Evolutionary conservation across 805 yeast species (phyloP).

Genomic region (Wilhelminamyces savonicus): DNA sequence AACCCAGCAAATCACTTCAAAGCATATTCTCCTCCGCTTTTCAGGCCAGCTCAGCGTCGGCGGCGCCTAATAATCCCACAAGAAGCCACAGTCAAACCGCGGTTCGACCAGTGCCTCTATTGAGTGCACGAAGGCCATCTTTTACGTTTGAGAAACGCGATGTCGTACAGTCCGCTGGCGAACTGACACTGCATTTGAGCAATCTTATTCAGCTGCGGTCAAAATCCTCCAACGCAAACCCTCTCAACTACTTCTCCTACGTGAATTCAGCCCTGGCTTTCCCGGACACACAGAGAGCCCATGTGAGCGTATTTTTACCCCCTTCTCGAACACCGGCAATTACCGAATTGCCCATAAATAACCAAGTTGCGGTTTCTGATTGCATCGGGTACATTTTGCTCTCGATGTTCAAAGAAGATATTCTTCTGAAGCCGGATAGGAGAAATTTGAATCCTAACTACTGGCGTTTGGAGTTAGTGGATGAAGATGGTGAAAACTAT

Average conservation of each 20-base stretch:
- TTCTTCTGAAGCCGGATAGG: constrained; percentile 1
- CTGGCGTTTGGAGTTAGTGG: constrained; percentile 78
- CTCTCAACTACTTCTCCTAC: constrained; percentile 38
- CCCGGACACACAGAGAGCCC: constrained; percentile 6
- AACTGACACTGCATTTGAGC: too few relatives aligned
- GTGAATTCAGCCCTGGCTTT: constrained; percentile 21
- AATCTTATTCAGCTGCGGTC: constrained; percentile 34
- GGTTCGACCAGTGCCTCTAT: neutral
- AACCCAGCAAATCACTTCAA: constrained; percentile 1
- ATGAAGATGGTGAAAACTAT: constrained; percentile 89
- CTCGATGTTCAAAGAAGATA: constrained; percentile 15
- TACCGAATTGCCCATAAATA: constrained; percentile 15
- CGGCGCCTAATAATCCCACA: neutral
- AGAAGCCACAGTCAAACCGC: too few relatives aligned
- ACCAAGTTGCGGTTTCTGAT: constrained; percentile 26
- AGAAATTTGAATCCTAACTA: constrained; percentile 47
- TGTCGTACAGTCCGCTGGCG: constrained; percentile 21
- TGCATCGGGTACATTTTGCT: constrained; percentile 36
- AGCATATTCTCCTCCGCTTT: constrained; percentile 1
- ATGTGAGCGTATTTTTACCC: constrained; percentile 26
- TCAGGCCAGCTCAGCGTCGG: constrained; percentile 1
- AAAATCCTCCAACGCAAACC: constrained; percentile 31
- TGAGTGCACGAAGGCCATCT: neutral
- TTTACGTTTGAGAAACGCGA: neutral
- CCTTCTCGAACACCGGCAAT: constrained; percentile 23